Percentiles rank a stretch among this genome's conserved stretches.
Conservation (phyloP, 2,329 filamentous ascomycete genomes). For the Metarhizium sp. region DNA sequence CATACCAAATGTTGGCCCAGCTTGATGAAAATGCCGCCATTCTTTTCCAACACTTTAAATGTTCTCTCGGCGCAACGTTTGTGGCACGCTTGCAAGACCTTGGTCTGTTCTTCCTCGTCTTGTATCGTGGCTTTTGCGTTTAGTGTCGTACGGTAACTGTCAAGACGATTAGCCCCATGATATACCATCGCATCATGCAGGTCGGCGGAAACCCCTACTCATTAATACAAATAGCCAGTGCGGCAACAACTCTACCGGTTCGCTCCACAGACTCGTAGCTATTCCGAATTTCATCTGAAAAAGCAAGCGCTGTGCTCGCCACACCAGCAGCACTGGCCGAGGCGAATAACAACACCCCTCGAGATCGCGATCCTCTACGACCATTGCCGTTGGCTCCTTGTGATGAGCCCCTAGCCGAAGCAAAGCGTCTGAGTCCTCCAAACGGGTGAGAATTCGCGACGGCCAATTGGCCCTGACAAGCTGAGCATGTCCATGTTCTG, state of each 20-base stretch:
- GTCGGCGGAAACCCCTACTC: conserved; percentile 48
- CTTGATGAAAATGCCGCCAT: conserved; percentile 98
- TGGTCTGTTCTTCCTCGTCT: conserved; percentile 55
- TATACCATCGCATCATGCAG: background rate
- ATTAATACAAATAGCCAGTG: conserved; percentile 74
- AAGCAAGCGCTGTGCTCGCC: conserved; percentile 39
- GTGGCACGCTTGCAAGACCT: conserved; percentile 73
- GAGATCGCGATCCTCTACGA: conserved; percentile 10
- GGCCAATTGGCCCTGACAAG: conserved; percentile 31
- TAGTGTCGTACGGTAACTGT: conserved; percentile 78
- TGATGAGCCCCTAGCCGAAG: conserved; percentile 17
- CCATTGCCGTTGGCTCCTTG: conserved; percentile 10
- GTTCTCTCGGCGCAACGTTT: conserved; percentile 87
- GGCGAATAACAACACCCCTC: conserved; percentile 34
- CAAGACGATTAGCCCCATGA: background rate
- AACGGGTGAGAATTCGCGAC: conserved; percentile 19
- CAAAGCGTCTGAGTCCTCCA: conserved; percentile 18
- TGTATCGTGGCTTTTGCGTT: conserved; percentile 56
- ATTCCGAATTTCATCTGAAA: conserved; percentile 64
- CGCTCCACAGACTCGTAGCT: conserved; percentile 67
- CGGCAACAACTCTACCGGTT: conserved; percentile 66
- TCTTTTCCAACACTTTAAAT: conserved; percentile 79
- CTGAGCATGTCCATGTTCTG: conserved; percentile 37
- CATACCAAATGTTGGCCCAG: conserved; percentile 80
- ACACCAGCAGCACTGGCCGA: conserved; percentile 41